Percentiles rank a stretch among this genome's conserved stretches.
These are phyloP conservation scores for Suillus variegatus DNA, from an alignment of 768 basidiomycete species.

Conservation along the genomic window DNA sequence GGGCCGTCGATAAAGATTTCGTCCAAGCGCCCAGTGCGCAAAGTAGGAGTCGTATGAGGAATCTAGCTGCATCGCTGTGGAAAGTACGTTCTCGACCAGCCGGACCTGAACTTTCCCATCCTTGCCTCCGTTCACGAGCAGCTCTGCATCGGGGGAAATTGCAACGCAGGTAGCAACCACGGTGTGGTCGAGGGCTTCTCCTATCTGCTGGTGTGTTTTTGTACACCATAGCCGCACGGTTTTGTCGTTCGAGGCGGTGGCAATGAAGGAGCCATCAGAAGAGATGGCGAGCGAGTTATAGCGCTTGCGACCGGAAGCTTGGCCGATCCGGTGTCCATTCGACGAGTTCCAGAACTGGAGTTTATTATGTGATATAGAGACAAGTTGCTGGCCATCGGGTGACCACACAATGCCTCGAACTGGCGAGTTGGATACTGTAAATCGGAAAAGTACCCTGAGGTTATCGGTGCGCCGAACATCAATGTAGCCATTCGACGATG, in stretches of 20 bases:
- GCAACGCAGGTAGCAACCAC: background rate
- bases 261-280: background rate
- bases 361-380: background rate
- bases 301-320: too few species aligned
- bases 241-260: background rate
- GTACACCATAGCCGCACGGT: background rate
- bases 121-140: constrained; percentile 16
- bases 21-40: too few species aligned
- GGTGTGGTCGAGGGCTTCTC: background rate
- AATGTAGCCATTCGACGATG: too few species aligned
- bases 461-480: too few species aligned
- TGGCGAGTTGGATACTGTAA: too few species aligned
- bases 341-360: constrained; percentile 2
- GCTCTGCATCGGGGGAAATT: background rate
- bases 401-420: background rate
- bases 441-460: too few species aligned
- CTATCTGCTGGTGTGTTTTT: constrained; percentile 1
- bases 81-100: background rate
- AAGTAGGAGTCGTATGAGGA: too few species aligned
- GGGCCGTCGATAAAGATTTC: background rate
- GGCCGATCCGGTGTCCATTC: background rate
- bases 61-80: too few species aligned
- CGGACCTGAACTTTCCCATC: constrained; percentile 3
- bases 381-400: background rate
- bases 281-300: background rate